Evolutionary conservation across 768 basidiomycete species (phyloP).

Genomic region (Trametes elegans): DNA sequence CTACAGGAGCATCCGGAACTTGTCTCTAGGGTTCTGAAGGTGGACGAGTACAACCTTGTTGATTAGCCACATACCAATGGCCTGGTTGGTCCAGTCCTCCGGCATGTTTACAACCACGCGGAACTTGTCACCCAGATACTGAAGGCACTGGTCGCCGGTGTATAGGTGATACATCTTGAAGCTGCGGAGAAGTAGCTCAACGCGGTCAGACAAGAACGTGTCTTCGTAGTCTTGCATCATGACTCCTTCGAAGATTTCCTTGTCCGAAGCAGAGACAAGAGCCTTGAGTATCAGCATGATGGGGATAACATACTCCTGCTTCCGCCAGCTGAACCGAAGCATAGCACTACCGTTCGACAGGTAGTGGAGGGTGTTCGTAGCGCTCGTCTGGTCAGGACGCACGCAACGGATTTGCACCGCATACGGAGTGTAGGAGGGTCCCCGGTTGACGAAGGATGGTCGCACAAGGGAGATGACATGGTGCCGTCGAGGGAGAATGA

Average conservation of each 20-base stretch:
- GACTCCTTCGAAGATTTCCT: constrained; percentile 94
- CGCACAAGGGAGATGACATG: constrained; percentile 93
- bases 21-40: constrained; percentile 81
- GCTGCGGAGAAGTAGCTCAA: constrained; percentile 89
- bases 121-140: constrained; percentile 96
- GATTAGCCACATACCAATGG: constrained; percentile 79
- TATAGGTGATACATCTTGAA: constrained; percentile 91
- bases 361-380: constrained; percentile 97
- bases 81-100: constrained; percentile 87
- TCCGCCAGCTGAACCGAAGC: constrained; percentile 93
- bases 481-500: constrained; percentile 93
- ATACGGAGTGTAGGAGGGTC: constrained; percentile 91
- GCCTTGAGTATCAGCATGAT: constrained; percentile 97
- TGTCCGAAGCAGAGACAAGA: constrained; percentile 86
- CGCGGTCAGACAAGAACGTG: constrained; percentile 95
- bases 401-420: constrained; percentile 96
- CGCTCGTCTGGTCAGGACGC: constrained; percentile 87
- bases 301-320: constrained; percentile 97
- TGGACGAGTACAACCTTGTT: constrained; percentile 90
- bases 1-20: constrained; percentile 92
- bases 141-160: constrained; percentile 88
- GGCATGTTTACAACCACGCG: constrained; percentile 86
- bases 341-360: constrained; percentile 96
- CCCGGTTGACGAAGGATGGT: constrained; percentile 88
- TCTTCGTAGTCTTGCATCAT: constrained; percentile 97